Percentiles rank a stretch among this genome's conserved stretches.
Conservation (phyloP, 2,329 filamentous ascomycete species). For the Penicillium psychrosexuale region DNA sequence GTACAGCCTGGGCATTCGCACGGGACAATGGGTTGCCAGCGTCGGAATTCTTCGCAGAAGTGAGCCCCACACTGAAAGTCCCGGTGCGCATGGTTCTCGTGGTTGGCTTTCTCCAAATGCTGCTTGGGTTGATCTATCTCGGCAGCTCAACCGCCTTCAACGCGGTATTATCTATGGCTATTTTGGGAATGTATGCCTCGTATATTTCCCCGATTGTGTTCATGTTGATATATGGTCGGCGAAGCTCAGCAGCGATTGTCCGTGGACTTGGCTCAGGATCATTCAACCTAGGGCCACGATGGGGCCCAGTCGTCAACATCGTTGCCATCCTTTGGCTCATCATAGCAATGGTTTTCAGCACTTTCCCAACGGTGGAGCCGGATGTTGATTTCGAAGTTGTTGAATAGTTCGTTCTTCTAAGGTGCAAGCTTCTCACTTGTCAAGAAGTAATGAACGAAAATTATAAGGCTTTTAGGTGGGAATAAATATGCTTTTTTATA, state of each 20-base stretch:
- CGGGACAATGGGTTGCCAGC: constrained; percentile 50
- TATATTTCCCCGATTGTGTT: constrained; percentile 49
- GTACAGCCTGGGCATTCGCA: constrained; percentile 50
- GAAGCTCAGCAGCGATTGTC: neutral
- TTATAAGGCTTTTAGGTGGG: too few relatives aligned
- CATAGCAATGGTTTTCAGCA: constrained; percentile 21
- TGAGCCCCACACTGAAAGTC: constrained; percentile 44
- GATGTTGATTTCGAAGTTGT: neutral
- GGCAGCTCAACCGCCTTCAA: constrained; percentile 44
- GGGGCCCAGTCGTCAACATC: constrained; percentile 15
- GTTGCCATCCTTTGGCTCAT: constrained; percentile 15
- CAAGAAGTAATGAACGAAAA: too few relatives aligned
- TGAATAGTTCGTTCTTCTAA: too few relatives aligned
- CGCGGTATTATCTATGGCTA: constrained; percentile 46
- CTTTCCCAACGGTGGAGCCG: constrained; percentile 20
- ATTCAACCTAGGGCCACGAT: constrained; percentile 14
- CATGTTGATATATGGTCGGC: constrained; percentile 20
- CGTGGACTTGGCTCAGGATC: constrained; percentile 5
- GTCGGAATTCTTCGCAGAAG: constrained; percentile 40
- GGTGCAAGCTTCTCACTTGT: too few relatives aligned
- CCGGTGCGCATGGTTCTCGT: constrained; percentile 46
- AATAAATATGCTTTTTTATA: too few relatives aligned
- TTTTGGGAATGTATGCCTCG: constrained; percentile 48
- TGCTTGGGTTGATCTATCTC: constrained; percentile 49
- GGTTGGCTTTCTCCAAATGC: constrained; percentile 45